Evolutionary conservation across 202 grass and related monocot genomes (phyloP).

Genomic region (Cymbopogon flexuosus): DNA sequence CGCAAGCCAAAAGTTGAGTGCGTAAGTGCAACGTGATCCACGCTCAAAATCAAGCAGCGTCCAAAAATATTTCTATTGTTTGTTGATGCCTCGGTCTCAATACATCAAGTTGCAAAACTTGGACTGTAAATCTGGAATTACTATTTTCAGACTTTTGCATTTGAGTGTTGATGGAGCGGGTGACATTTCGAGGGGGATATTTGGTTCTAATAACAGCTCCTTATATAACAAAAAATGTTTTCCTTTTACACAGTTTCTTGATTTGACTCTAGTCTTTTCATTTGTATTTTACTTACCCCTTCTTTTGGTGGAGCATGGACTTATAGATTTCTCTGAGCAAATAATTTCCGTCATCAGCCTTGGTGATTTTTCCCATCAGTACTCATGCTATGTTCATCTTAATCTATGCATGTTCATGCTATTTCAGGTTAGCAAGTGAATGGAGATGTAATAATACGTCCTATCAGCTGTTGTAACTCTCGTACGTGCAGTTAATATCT

Average conservation of each 20-base stretch:
- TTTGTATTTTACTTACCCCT: neutral
- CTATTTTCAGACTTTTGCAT: neutral
- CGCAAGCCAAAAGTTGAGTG: neutral
- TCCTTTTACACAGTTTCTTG: conserved; percentile 3
- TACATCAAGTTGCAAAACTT: too few relatives aligned
- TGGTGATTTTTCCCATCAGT: neutral
- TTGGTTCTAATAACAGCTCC: neutral
- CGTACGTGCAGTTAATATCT: conserved; percentile 59
- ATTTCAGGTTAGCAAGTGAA: neutral
- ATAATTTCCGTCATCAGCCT: neutral
- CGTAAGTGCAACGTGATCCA: too few relatives aligned
- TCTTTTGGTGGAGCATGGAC: neutral
- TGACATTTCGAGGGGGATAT: neutral
- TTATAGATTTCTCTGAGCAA: neutral
- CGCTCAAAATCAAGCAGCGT: too few relatives aligned
- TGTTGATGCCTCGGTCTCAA: too few relatives aligned
- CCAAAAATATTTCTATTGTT: too few relatives aligned
- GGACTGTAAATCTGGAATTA: neutral
- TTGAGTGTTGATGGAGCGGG: neutral
- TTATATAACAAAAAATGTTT: neutral
- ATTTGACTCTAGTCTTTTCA: neutral
- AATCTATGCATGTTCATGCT: neutral
- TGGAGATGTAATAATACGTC: neutral
- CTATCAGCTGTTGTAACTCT: neutral
- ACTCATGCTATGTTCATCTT: neutral